Percentiles rank a stretch among this genome's conserved stretches.
Evolutionary conservation across 2,329 filamentous ascomycete species (phyloP).

Genomic region (Aschersonia sp.): DNA sequence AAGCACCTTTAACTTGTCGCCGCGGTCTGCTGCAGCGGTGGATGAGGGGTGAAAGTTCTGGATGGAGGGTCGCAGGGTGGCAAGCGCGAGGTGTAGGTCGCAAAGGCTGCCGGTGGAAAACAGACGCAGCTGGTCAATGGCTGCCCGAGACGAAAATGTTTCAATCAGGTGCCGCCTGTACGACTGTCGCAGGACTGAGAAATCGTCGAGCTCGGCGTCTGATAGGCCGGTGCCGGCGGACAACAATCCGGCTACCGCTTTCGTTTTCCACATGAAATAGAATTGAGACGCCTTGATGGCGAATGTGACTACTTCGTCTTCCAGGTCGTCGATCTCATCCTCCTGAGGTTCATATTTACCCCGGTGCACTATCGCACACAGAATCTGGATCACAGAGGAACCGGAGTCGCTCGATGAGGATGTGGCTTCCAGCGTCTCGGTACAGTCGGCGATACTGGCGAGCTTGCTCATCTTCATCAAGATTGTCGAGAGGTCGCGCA

Average conservation of each 20-base stretch:
- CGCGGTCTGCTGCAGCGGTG: slow-evolving; percentile 8
- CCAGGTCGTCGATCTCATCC: slow-evolving; percentile 57
- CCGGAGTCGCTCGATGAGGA: slow-evolving; percentile 31
- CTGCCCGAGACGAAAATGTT: slow-evolving; percentile 50
- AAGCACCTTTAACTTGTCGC: slow-evolving; percentile 24
- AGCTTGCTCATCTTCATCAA: slow-evolving; percentile 71
- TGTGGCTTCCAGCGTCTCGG: slow-evolving; percentile 56
- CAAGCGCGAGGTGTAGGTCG: slow-evolving; percentile 70
- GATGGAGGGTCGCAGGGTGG: slow-evolving; percentile 47
- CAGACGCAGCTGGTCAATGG: slow-evolving; percentile 65
- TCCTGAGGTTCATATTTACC: slow-evolving; percentile 56
- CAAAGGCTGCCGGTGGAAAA: slow-evolving; percentile 63
- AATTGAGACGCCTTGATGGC: slow-evolving; percentile 66
- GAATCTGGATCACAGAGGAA: slow-evolving; percentile 46
- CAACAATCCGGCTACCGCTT: slow-evolving; percentile 40
- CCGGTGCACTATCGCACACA: slow-evolving; percentile 59
- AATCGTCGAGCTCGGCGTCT: slow-evolving; percentile 42
- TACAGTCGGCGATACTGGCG: slow-evolving; percentile 63
- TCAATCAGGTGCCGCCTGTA: slow-evolving; percentile 52
- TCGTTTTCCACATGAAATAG: slow-evolving; percentile 92
- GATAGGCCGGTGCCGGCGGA: slow-evolving; percentile 39
- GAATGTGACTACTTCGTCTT: slow-evolving; percentile 64
- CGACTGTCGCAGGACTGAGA: slow-evolving; percentile 38
- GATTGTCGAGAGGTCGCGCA: slow-evolving; percentile 59
- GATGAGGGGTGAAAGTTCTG: slow-evolving; percentile 21